Percentiles rank a stretch among this genome's conserved stretches.
phyloP scores from a whole-genome alignment of 2,329 filamentous ascomycete species.

The Xylaria digitata region DNA sequence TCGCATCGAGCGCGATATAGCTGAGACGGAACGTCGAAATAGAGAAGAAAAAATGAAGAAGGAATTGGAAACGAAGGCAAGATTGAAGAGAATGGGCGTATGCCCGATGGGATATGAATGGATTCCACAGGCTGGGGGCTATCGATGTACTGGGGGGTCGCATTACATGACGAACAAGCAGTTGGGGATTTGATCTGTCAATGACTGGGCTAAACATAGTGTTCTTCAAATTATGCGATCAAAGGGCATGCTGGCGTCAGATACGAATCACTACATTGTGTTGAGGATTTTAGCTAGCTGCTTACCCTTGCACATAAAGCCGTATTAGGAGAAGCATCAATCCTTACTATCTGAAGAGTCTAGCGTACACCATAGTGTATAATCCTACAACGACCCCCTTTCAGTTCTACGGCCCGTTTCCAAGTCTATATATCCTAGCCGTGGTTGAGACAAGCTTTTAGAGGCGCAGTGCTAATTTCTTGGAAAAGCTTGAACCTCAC shows the following conservation, averaged over 20 bases:
- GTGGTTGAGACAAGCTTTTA: slow-evolving; percentile 32
- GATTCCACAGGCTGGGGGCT: slow-evolving; percentile 40
- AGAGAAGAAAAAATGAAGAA: slow-evolving; percentile 55
- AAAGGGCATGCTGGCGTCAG: background rate
- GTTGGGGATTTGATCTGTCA: slow-evolving; percentile 25
- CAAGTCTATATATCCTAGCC: background rate
- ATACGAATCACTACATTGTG: background rate
- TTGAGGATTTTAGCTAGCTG: background rate
- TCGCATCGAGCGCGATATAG: slow-evolving; percentile 21
- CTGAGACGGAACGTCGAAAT: slow-evolving; percentile 37
- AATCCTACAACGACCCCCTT: background rate
- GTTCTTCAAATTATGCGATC: background rate
- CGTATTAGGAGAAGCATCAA: background rate
- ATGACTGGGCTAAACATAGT: background rate
- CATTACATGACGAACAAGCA: slow-evolving; percentile 37
- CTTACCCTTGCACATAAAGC: too few species aligned
- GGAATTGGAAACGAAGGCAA: slow-evolving; percentile 57
- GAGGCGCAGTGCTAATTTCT: slow-evolving; percentile 25
- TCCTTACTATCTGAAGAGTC: background rate
- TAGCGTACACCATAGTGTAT: too few species aligned
- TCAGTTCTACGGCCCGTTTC: background rate
- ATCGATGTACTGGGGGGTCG: slow-evolving; percentile 42
- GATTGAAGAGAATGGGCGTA: slow-evolving; percentile 63
- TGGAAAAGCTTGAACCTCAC: slow-evolving; percentile 32
- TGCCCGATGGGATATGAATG: slow-evolving; percentile 65